phyloP scores from a whole-genome alignment of 768 basidiomycete genomes.

The Tulasnella sp. region DNA sequence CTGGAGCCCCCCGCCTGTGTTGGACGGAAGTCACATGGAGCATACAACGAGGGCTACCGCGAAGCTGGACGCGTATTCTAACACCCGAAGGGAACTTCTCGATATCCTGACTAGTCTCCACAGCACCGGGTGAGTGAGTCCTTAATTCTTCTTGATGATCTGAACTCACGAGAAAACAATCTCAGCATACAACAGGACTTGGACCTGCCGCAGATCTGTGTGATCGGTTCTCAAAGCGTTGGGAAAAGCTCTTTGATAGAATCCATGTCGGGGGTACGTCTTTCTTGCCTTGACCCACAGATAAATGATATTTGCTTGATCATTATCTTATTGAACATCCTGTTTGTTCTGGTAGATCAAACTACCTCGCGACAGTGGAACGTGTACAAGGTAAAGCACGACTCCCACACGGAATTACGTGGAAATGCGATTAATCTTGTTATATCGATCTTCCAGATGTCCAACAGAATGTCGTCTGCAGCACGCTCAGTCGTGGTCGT shows the following conservation, averaged over 20 bases:
- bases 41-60: not conserved
- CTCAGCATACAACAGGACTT: constrained; percentile 35
- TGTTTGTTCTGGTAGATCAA: constrained; percentile 37
- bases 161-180: too few relatives aligned
- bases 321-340: too few relatives aligned
- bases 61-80: not conserved
- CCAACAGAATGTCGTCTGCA: constrained; percentile 31
- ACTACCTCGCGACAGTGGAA: constrained; percentile 56
- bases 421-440: too few relatives aligned
- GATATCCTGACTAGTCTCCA: constrained; percentile 12
- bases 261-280: constrained; percentile 42
- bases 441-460: constrained; percentile 22
- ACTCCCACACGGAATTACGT: too few relatives aligned
- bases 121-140: not conserved
- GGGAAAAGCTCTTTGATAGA: constrained; percentile 73
- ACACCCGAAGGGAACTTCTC: not conserved
- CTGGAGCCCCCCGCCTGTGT: too few relatives aligned
- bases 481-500: constrained; percentile 24
- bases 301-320: too few relatives aligned
- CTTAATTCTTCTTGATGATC: too few relatives aligned
- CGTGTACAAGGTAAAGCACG: constrained; percentile 50
- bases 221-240: constrained; percentile 60
- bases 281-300: too few relatives aligned
- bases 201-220: constrained; percentile 60
- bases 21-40: too few relatives aligned